Evolutionary conservation across 169 alveolate genomes (phyloP), one percentile per base, ranked within the genome.

Genomic region (Besnoitia besnoiti): DNA sequence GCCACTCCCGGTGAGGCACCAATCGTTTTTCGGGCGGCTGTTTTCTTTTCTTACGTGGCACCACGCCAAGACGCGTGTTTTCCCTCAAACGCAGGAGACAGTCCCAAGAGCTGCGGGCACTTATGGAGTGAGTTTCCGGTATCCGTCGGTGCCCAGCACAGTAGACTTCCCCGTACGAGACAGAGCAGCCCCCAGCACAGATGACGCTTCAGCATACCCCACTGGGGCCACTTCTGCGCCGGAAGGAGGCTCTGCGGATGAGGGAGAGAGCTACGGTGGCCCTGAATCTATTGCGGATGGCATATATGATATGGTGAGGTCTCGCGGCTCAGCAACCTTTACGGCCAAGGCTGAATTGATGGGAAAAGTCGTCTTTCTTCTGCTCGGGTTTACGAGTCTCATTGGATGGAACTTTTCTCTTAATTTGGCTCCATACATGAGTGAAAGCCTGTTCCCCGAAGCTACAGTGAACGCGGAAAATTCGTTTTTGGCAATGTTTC

Each of bases 341-440:
- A 10, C 67, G 24, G 33, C 67, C 67, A 24, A 33, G 21, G 87
- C 62, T 49, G 44, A 24, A 47, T 67, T 85, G 92, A 19, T 73
- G 21, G 77, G 73, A 19, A 49, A 44, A 16, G 24, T 40, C 5
- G 85, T 82, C 8, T 88, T 88, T 67, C n/a, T 67, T 50, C 47
- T 88, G 19, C 37, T 90, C 14, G 93, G 93, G 35, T 37, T 90
- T 55, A 21, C 59, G 51, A 46, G 77, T 27, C 59, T 90, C n/a
- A 37, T 90, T n/a, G 82, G 85, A 19, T 90, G 93, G 93, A 77
- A 49, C 47, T 33, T 47, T 39, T 35, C 75, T 46, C 42, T 90
- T 7, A 50, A 79, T 47, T 46, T 90, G 33, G 89, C 85, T 40
- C 93, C 93, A 8, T 75, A 75, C 51, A 79, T 90, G 51, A 77